phyloP scores from a whole-genome alignment of 2,329 filamentous ascomycete species.

The Grosmannia serpens region DNA sequence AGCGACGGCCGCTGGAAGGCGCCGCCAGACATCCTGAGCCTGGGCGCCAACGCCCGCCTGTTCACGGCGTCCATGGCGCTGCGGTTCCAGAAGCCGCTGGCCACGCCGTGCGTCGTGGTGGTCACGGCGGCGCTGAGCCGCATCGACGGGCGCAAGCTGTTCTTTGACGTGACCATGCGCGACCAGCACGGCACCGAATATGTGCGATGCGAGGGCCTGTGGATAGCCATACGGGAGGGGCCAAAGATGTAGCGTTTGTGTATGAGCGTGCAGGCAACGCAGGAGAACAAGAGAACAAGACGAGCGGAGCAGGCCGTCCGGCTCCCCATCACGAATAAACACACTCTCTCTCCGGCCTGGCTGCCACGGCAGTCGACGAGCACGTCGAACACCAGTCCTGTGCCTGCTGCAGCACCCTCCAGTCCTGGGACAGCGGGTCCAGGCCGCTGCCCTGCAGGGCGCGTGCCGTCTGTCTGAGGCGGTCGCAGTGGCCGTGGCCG shows the following conservation, averaged over 20 bases:
- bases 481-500: conserved; percentile 18
- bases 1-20: not conserved
- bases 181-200: conserved; percentile 1
- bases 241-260: not conserved
- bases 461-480: conserved; percentile 2
- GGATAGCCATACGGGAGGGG: conserved; percentile 1
- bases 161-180: conserved; percentile 2
- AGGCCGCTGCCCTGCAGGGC: conserved; percentile 5
- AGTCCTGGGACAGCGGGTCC: conserved; percentile 4
- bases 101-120: conserved; percentile 1
- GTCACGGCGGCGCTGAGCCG: conserved; percentile 3
- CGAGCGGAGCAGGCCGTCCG: too few species aligned
- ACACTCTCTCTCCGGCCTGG: not conserved
- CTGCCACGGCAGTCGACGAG: not conserved
- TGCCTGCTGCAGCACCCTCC: conserved; percentile 9
- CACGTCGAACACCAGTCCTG: conserved; percentile 4
- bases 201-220: conserved; percentile 10
- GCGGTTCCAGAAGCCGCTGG: conserved; percentile 5
- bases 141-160: conserved; percentile 11
- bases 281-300: not conserved
- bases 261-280: not conserved
- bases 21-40: conserved; percentile 1
- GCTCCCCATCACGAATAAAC: not conserved
- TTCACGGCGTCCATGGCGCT: conserved; percentile 10
- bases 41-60: not conserved